Evolutionary conservation across 345 rosid species (phyloP).

Genomic region (Lumnitzera littorea): DNA sequence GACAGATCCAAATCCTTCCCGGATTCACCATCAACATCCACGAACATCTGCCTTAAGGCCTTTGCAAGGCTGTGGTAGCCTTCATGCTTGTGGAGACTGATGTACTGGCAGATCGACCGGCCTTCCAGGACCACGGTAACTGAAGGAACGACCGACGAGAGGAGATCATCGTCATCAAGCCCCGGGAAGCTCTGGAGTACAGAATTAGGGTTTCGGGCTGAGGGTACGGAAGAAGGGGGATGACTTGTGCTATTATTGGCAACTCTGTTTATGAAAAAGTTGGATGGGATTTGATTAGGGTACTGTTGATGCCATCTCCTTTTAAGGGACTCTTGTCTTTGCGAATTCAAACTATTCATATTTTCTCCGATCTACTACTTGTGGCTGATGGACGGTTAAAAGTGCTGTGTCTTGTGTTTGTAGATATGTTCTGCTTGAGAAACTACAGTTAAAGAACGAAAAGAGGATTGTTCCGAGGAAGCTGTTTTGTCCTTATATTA

Average conservation of each 20-base stretch:
- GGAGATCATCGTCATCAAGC: slow-evolving; percentile 50
- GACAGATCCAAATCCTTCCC: slow-evolving; percentile 55
- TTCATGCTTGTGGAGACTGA: slow-evolving; percentile 66
- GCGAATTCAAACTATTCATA: slow-evolving; percentile 44
- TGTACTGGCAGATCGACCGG: slow-evolving; percentile 83
- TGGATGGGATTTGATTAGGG: slow-evolving; percentile 2
- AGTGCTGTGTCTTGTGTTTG: too few relatives aligned
- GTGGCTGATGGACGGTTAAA: too few relatives aligned
- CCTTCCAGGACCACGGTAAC: slow-evolving; percentile 87
- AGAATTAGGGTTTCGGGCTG: slow-evolving; percentile 20
- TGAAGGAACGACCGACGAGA: slow-evolving; percentile 61
- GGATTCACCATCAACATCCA: slow-evolving; percentile 10
- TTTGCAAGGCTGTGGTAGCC: slow-evolving; percentile 75
- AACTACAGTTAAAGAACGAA: too few relatives aligned
- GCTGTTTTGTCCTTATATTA: too few relatives aligned
- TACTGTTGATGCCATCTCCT: slow-evolving; percentile 37
- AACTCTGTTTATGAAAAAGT: slow-evolving; percentile 12
- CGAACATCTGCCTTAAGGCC: slow-evolving; percentile 81
- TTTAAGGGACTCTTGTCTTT: slow-evolving; percentile 41
- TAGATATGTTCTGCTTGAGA: too few relatives aligned
- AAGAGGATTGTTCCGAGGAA: too few relatives aligned
- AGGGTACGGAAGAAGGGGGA: slow-evolving; percentile 22
- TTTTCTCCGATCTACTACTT: too few relatives aligned
- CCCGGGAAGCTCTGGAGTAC: slow-evolving; percentile 22
- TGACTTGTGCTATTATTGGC: not conserved